Evolutionary conservation across 2,329 filamentous ascomycete species (phyloP).

Genomic region (Truncatella angustata): DNA sequence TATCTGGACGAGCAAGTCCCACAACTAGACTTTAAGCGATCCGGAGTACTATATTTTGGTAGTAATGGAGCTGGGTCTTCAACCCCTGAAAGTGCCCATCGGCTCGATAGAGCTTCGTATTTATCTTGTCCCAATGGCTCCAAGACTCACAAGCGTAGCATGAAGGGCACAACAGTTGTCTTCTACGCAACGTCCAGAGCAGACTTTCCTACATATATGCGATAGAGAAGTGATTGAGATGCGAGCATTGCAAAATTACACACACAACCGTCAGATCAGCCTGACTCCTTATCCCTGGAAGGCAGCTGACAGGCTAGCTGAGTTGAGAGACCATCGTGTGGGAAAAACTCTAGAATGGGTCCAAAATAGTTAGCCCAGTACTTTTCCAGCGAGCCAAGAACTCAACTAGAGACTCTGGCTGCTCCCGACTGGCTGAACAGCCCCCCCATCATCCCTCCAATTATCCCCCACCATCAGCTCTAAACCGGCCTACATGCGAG

Average conservation of each 20-base stretch:
- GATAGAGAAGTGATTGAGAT: too few species aligned
- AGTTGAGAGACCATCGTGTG: not conserved
- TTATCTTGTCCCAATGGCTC: not conserved
- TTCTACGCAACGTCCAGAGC: too few species aligned
- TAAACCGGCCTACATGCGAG: not conserved
- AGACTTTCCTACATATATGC: too few species aligned
- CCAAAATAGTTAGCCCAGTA: not conserved
- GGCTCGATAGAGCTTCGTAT: not conserved
- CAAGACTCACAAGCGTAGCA: too few species aligned
- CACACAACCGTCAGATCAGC: too few species aligned
- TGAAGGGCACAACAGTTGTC: too few species aligned
- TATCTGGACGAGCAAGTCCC: too few species aligned
- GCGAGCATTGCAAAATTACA: too few species aligned
- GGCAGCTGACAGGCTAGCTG: too few species aligned
- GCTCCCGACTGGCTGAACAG: conserved; percentile 3
- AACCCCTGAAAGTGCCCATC: too few species aligned
- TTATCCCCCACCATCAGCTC: not conserved
- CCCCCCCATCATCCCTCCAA: conserved; percentile 7
- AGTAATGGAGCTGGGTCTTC: not conserved
- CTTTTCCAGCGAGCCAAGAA: conserved; percentile 2
- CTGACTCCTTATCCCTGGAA: too few species aligned
- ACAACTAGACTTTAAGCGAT: not conserved
- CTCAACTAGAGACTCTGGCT: conserved; percentile 1
- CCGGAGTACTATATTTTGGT: not conserved
- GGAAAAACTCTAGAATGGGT: conserved; percentile 2